Evolutionary conservation across 1,139 yeast species (phyloP).

Genomic region (Lipomyces yarrowii): DNA sequence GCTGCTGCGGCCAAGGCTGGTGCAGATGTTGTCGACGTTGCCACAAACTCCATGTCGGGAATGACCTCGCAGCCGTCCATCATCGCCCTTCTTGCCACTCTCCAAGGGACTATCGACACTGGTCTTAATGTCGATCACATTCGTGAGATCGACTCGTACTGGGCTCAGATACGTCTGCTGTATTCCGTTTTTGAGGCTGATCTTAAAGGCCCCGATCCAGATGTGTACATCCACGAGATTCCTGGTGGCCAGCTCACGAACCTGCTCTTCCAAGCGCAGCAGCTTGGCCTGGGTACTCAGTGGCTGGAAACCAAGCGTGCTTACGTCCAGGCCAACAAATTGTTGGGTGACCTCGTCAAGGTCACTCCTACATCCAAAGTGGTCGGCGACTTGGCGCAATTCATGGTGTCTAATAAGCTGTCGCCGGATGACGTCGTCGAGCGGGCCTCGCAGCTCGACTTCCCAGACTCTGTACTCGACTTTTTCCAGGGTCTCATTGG

Average conservation of each 20-base stretch:
- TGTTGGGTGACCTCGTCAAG: conserved; percentile 94
- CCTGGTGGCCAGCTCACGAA: conserved; percentile 99
- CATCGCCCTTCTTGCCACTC: conserved; percentile 86
- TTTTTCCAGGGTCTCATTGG: conserved; percentile 99
- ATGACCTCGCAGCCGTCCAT: conserved; percentile 98
- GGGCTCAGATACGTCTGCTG: conserved; percentile 98
- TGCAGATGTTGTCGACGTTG: conserved; percentile 97
- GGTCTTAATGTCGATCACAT: conserved; percentile 69
- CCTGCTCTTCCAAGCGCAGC: conserved; percentile 97
- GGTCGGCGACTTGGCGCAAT: conserved; percentile 98
- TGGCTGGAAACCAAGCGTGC: conserved; percentile 96
- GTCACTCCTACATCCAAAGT: conserved; percentile 99
- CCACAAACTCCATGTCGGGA: conserved; percentile 94
- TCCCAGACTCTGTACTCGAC: conserved; percentile 97
- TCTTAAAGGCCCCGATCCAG: conserved; percentile 99
- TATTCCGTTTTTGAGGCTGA: conserved; percentile 98
- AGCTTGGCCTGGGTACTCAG: conserved; percentile 93
- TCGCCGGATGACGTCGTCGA: conserved; percentile 80
- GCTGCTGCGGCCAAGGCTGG: conserved; percentile 93
- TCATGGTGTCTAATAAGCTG: conserved; percentile 94
- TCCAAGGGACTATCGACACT: conserved; percentile 82
- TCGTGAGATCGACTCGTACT: conserved; percentile 85
- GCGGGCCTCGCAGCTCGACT: conserved; percentile 86
- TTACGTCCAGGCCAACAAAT: conserved; percentile 82
- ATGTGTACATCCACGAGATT: conserved; percentile 95